Evolutionary conservation across 441 rosid genomes (phyloP), one percentile per base, ranked within the genome.

Genomic region (Mallotus repandus): DNA sequence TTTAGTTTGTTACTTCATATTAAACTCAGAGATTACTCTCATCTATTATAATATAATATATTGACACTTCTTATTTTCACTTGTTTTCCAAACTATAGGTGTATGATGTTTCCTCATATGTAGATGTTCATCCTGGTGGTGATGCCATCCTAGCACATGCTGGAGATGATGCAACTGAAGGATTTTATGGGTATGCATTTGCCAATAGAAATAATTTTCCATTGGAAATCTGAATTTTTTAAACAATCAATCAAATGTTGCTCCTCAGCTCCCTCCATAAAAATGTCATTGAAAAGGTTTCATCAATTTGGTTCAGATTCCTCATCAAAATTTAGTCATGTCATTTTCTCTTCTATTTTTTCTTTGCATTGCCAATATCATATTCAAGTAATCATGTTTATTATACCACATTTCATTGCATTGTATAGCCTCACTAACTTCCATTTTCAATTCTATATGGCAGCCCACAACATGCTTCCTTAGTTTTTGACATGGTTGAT

Each of bases 51-150:
- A 29, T 56, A 46, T 25, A 55, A 41, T 57, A 13, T 21, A 5
- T 43, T 18, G 65, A 73, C 38, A 6, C 22, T 75, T 57, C 52
- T 45, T 50, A 12, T 32, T 64, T 56, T 38, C 19, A 53, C 57
- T 38, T 29, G 3, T 49, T 29, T 71, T 70, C 18, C 25, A 60
- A 45, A 72, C 62, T 73, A 69, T 76, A 91, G 89, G 95, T 96
- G 35, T 93, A 86, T 78, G 97, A 93, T 81, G 89, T 96, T 69
- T 89, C 99, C 72, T 84, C 99, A 5, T 96, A 91, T 62, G 99
- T 96, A 59, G 98, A 91, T 83, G 99, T 91, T 70, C 97, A 96
- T 72, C 99, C 98, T 7, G 98, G 99, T 70, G 99, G 97, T 50
- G 99, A 96, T 74, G 91, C 99, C 63, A 96, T 96, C 79, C 84